Conservation (phyloP, 306 rosid species). For the Cicer bijugum region DNA sequence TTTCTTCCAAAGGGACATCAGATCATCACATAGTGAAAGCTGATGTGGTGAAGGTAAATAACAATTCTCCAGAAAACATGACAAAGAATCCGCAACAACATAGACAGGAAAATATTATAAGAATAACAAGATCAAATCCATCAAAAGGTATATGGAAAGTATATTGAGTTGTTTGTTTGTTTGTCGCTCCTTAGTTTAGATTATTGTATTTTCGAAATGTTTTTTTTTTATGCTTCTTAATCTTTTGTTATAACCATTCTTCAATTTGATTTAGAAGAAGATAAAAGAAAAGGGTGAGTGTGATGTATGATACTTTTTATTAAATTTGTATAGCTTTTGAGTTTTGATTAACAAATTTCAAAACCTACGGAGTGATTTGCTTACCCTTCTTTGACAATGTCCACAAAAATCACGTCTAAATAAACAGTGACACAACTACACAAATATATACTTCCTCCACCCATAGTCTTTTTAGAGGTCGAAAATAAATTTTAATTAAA, state of each 20-base stretch:
- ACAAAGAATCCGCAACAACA: slow-evolving; percentile 45
- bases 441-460: no score
- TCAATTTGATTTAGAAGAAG: slow-evolving; percentile 38
- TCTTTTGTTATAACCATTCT: slow-evolving; percentile 36
- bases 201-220: slow-evolving; percentile 27
- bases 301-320: not conserved
- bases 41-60: slow-evolving; percentile 58
- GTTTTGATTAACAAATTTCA: slow-evolving; percentile 14
- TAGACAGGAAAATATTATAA: slow-evolving; percentile 56
- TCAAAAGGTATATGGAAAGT: slow-evolving; percentile 69
- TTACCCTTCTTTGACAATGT: slow-evolving; percentile 38
- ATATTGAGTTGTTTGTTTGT: not conserved
- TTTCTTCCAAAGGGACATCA: slow-evolving; percentile 96
- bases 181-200: slow-evolving; percentile 20
- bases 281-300: slow-evolving; percentile 24
- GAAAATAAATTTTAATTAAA: no score
- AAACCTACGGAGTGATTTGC: slow-evolving; percentile 9
- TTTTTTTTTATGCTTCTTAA: slow-evolving; percentile 18
- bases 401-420: not conserved
- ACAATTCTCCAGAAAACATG: slow-evolving; percentile 44
- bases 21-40: slow-evolving; percentile 97
- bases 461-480: no score
- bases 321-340: slow-evolving; percentile 42
- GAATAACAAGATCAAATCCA: slow-evolving; percentile 57
- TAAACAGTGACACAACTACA: no score